Evolutionary conservation across 2,329 filamentous ascomycete genomes (phyloP).

Genomic region (Epichloe glyceriae): DNA sequence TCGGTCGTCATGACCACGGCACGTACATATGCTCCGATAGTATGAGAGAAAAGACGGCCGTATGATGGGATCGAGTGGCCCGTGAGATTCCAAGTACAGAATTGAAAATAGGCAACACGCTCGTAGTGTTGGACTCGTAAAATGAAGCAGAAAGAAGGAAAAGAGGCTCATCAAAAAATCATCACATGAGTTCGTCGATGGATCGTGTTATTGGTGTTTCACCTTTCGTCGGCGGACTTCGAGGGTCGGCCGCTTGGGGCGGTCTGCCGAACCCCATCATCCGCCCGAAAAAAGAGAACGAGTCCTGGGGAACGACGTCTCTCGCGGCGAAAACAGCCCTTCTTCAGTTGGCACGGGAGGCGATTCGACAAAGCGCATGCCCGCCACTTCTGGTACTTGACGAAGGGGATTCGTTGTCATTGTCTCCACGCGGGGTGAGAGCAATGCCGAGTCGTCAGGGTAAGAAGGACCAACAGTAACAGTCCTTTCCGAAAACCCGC

Average conservation of each 20-base stretch:
- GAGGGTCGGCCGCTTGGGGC: constrained; percentile 46
- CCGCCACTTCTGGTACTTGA: constrained; percentile 27
- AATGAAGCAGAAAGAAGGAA: not conserved
- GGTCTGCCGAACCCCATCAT: constrained; percentile 33
- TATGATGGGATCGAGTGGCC: not conserved
- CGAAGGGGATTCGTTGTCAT: constrained; percentile 60
- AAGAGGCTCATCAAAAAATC: not conserved
- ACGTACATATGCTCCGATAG: not conserved
- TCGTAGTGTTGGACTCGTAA: not conserved
- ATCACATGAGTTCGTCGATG: constrained; percentile 63
- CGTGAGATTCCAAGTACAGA: not conserved
- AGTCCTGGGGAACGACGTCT: constrained; percentile 38
- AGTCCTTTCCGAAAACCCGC: constrained; percentile 19
- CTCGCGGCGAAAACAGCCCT: constrained; percentile 39
- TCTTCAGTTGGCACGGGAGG: constrained; percentile 39
- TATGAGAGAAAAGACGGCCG: not conserved
- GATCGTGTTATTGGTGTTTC: constrained; percentile 64
- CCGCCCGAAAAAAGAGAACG: constrained; percentile 38
- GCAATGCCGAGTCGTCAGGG: constrained; percentile 39
- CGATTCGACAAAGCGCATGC: constrained; percentile 39
- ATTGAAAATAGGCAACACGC: not conserved
- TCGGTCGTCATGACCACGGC: not conserved
- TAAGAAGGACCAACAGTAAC: constrained; percentile 21
- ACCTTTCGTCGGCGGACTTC: constrained; percentile 62
- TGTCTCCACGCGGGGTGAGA: constrained; percentile 59